Base-by-base conservation (phyloP, 2,329 filamentous ascomycete genomes). In the Eurotiales sp. region DNA sequence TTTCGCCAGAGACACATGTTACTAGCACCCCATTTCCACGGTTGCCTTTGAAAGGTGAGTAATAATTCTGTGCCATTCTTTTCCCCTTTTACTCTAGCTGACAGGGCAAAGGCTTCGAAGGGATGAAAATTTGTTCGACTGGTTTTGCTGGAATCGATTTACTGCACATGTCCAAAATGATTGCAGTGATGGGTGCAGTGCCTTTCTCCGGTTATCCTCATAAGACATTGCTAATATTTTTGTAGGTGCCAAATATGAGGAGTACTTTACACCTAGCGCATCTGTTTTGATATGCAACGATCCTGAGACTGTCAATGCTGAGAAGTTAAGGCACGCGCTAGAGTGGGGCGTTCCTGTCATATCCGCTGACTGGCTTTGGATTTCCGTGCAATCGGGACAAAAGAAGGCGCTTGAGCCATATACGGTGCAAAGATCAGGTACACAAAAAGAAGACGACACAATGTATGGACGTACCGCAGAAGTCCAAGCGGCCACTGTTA, bases 121-220 rank as follows among this genome's bases (percentile, higher is more conserved):
- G 72, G n/a, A 71, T 96, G 56, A 80, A 77, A 10, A 80, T 97
- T 50, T 90, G 86, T 66, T 90, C 87, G 1, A 89, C 90, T 2
- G 88, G 86, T 5, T 96, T 97, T 65, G 80, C 80, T 8, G 87
- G 88, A 7, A 85, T 96, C 50, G 90, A 96, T 61, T 78, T 96
- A 8, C 78, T 92, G 58, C 93, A 97, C 67, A 77, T 96, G 27
- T 85, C 87, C 19, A 90, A 89, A 67, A 77, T 86, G 2, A 78
- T 95, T 22, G 78, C 77, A 32, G 79, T 95, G 54, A 78, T 95
- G 54, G 90, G 79, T 79, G 17, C 34, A 37, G 34, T 37, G 21
- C 15, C 34, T 10, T n/a, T 32, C 12, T 17, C 22, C 3, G n/a
- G 15, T 34, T n/a, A n/a, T 19, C n/a, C 12, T 44, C n/a, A 22